Base-by-base conservation (phyloP, 2,329 filamentous ascomycete genomes). In the Beauveria varroae region DNA sequence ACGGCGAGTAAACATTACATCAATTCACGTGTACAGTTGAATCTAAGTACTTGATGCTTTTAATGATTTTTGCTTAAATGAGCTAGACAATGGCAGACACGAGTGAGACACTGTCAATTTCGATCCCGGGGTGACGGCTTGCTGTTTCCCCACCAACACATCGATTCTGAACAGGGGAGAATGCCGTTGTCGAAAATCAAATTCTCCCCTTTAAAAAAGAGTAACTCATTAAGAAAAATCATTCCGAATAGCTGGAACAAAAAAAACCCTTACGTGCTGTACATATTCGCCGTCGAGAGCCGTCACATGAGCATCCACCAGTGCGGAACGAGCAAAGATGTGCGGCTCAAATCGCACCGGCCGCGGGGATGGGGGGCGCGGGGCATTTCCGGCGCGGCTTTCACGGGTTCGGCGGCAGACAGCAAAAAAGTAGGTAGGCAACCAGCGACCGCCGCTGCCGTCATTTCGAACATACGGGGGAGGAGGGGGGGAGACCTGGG, bases 311-410 rank as follows among this genome's bases (percentile, higher is more conserved):
- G 54, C 43, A 56, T 46, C 41, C 54, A 57, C 56, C 46, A 59
- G 56, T 43, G 56, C 56, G 56, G 56, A 59, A 59, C 34, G 30
- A 34, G 26, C 16, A 26, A 16, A 26, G 12, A 18, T 20, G 16
- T 24, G 47, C 56, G 56, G 56, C 46, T 49, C 44, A 47, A 51
- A n/a, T 56, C 30, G 56, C 43, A 18, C 30, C 30, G 51, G 30
- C 51, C 24, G 49, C 30, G 30, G 30, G 30, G 10, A 34, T 34
- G 20, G 26, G 4, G 24, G 20, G 56, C 56, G 56, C 56, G 56
- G 56, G 56, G 56, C 56, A 43, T 58, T 58, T 58, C 56, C 56
- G 56, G 56, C 56, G 47, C 56, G 56, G 56, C 47, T 58, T 49
- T 58, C 44, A 49, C 55, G 56, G 41, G 20, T 14, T 14, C 28